Evolutionary conservation across 2,329 filamentous ascomycete species (phyloP).

Genomic region (Hymenotorrendiella dingleyae): DNA sequence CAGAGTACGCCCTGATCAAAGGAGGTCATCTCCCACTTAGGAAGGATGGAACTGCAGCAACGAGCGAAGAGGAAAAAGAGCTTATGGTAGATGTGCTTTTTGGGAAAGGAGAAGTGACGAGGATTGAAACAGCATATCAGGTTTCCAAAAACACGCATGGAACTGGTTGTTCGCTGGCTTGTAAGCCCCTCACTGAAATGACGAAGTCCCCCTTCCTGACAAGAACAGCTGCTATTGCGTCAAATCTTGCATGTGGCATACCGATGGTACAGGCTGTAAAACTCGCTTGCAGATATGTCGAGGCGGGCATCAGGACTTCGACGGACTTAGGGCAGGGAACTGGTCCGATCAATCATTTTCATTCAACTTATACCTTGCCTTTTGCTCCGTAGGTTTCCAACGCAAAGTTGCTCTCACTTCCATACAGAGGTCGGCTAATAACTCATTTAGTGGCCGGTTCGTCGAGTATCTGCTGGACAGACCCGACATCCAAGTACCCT

Average conservation of each 20-base stretch:
- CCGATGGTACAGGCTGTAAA: constrained; percentile 55
- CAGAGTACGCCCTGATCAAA: constrained; percentile 79
- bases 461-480: constrained; percentile 75
- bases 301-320: constrained; percentile 56
- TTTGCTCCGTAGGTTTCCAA: constrained; percentile 54
- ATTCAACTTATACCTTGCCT: constrained; percentile 61
- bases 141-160: constrained; percentile 81
- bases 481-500: constrained; percentile 65
- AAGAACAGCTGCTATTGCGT: constrained; percentile 60
- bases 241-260: constrained; percentile 59
- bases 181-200: no score
- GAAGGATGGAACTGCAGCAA: constrained; percentile 53
- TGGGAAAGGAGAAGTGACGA: constrained; percentile 50
- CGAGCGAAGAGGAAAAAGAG: constrained; percentile 50
- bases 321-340: constrained; percentile 50
- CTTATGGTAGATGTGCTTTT: constrained; percentile 74
- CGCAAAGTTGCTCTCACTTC: background rate
- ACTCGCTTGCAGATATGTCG: constrained; percentile 64
- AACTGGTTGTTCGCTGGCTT: constrained; percentile 90
- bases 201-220: no score
- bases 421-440: background rate
- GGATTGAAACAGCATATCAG: constrained; percentile 67
- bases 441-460: constrained; percentile 58
- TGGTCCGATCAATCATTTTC: constrained; percentile 74
- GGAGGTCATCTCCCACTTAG: constrained; percentile 83